Base-by-base conservation (phyloP, 1,284 basidiomycete species). In the Gastroboletus turbinatus region DNA sequence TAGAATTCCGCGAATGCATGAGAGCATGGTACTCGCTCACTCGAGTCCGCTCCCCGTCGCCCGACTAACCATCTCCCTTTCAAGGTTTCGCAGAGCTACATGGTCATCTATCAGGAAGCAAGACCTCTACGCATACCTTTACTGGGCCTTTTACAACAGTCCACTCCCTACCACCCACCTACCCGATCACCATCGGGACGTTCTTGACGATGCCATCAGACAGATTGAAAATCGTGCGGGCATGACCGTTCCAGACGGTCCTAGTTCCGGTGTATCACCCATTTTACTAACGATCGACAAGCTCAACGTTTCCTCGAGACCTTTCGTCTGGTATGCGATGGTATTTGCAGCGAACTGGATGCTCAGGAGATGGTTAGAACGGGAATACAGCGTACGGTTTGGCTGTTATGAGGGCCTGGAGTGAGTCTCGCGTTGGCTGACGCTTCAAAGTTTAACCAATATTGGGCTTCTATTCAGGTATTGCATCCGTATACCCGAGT, bases 251-350 rank as follows among this genome's bases (percentile, higher is more conserved):
- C 81, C 83, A 6, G 77, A 84, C 8, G 88, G 90, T 3, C 80
- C 82, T 14, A 81, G 86, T 61, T 76, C 81, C 0, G 63, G 73
- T n/a, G 77, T 81, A 36, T 67, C 73, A 23, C 82, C 91, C 1
- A 80, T 93, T 62, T 78, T 88, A 16, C 77, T 96, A 23, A 95
- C 92, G 0, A 70, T 96, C 44, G 95, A 96, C 75, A 82, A 82
- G 3, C 82, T 94, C 52, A 82, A 81, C 56, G 80, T 93, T 53
- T 67, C 76, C 25, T 82, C 80, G 67, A 80, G 93, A 42, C 94
- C 94, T 21, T 76, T 94, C 39, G 70, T 82, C 27, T 85, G 87
- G 74, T 96, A 96, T 71, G 73, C 79, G 3, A 55, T 83, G 30
- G 74, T 91, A n/a, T 79, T 79, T 46, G 52, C 76, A 10, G 68